Percentiles rank a stretch among this genome's conserved stretches.
These are phyloP conservation scores for Pseudevernia furfuracea DNA, from an alignment of 495 filamentous ascomycete species.

Conservation along the genomic window DNA sequence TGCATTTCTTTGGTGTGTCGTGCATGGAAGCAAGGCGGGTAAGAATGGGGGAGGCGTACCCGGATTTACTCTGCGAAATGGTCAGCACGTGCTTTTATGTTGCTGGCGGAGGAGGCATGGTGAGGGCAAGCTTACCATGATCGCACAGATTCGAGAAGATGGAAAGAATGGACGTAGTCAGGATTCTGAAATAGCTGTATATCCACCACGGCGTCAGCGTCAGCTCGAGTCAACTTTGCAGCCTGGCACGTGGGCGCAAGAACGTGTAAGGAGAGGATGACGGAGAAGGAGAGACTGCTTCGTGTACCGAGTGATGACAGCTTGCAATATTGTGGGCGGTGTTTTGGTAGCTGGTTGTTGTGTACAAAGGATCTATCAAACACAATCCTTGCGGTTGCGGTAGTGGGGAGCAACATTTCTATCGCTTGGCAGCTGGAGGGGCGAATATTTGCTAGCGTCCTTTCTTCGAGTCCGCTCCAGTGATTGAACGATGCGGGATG, in stretches of 20 bases:
- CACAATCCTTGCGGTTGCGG: not conserved
- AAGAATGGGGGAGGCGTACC: conserved; percentile 42
- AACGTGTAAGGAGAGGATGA: conserved; percentile 1
- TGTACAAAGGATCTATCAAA: not conserved
- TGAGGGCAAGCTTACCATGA: conserved; percentile 7
- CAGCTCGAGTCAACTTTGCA: conserved; percentile 4
- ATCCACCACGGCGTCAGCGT: not conserved
- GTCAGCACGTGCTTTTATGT: conserved; percentile 11
- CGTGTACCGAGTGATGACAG: not conserved
- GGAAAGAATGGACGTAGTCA: not conserved
- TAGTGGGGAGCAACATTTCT: conserved; percentile 1
- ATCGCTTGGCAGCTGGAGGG: conserved; percentile 11
- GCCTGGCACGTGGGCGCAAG: conserved; percentile 9
- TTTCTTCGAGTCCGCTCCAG: not conserved
- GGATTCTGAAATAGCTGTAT: not conserved
- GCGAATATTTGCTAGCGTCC: not conserved
- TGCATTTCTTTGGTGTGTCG: not conserved
- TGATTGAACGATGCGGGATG: not conserved
- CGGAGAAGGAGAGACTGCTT: not conserved
- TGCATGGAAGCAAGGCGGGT: conserved; percentile 21
- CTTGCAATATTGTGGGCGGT: not conserved
- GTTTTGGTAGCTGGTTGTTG: not conserved
- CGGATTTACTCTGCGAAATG: conserved; percentile 54
- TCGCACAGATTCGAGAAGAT: not conserved
- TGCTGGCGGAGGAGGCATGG: not conserved